These are phyloP conservation scores for Taiozyma onychis DNA, from an alignment of 1,139 yeast species.

Conservation along the genomic window DNA sequence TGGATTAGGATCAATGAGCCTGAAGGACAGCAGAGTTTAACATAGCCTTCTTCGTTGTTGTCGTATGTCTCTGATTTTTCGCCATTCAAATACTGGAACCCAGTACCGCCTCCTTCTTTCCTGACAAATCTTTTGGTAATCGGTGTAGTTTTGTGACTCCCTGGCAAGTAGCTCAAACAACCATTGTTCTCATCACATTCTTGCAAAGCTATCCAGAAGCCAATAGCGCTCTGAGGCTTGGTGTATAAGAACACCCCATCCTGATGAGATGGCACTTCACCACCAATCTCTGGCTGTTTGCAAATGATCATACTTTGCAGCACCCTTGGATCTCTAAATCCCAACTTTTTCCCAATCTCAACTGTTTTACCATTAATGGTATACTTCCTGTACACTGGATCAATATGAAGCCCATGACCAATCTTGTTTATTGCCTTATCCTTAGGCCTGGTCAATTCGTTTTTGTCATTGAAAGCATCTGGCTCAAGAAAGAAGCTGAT, in stretches of 20 bases:
- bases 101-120: conserved; percentile 48
- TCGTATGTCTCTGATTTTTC: conserved; percentile 20
- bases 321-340: conserved; percentile 60
- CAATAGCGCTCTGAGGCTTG: conserved; percentile 65
- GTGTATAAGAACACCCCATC: conserved; percentile 74
- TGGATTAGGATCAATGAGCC: conserved; percentile 68
- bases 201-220: conserved; percentile 81
- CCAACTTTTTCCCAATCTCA: conserved; percentile 47
- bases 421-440: conserved; percentile 64
- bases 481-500: conserved; percentile 67
- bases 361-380: conserved; percentile 49
- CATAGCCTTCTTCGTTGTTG: conserved; percentile 38
- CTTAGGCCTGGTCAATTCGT: conserved; percentile 44
- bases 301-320: conserved; percentile 77
- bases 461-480: conserved; percentile 51
- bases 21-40: conserved; percentile 57
- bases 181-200: conserved; percentile 68
- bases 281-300: conserved; percentile 72
- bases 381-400: conserved; percentile 38
- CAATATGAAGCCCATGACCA: conserved; percentile 71
- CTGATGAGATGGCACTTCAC: conserved; percentile 74
- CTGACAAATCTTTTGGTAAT: conserved; percentile 65
- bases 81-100: conserved; percentile 26
- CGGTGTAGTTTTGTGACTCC: conserved; percentile 57
- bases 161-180: conserved; percentile 68